Conservation (phyloP, 306 rosid genomes). For the Pyrus communis region DNA sequence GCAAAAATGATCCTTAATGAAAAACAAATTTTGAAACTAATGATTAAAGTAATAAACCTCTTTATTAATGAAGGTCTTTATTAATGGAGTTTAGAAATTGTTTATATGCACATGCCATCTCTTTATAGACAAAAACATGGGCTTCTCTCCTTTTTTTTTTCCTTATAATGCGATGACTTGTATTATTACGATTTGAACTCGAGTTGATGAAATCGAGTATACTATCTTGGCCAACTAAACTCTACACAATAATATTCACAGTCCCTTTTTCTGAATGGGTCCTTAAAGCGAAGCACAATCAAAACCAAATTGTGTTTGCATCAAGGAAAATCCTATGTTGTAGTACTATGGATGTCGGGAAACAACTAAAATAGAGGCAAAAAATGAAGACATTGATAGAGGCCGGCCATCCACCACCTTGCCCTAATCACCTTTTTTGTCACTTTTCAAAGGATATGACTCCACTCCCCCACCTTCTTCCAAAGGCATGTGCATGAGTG, state of each 20-base stretch:
- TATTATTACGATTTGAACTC: too few relatives aligned
- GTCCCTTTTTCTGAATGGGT: neutral
- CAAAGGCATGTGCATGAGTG: conserved; percentile 77
- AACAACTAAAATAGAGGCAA: conserved; percentile 3
- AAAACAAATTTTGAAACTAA: neutral
- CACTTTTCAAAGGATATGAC: conserved; percentile 37
- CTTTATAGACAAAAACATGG: neutral
- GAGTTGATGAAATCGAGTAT: too few relatives aligned
- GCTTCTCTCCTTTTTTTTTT: neutral
- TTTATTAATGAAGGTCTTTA: neutral
- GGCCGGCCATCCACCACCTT: conserved; percentile 3
- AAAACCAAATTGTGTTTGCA: neutral
- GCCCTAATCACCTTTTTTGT: neutral
- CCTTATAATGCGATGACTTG: too few relatives aligned
- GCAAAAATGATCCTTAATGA: neutral
- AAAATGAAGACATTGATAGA: neutral
- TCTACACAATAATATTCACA: neutral
- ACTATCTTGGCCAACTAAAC: too few relatives aligned
- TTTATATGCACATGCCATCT: neutral
- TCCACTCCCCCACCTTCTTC: conserved; percentile 36
- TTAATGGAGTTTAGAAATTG: neutral
- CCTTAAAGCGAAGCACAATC: neutral
- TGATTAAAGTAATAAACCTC: neutral
- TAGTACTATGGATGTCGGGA: neutral
- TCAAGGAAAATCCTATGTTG: conserved; percentile 5